These are phyloP conservation scores for Lodderomyces parapsilosis DNA, from an alignment of 1,139 yeast genomes.

Conservation along the genomic window DNA sequence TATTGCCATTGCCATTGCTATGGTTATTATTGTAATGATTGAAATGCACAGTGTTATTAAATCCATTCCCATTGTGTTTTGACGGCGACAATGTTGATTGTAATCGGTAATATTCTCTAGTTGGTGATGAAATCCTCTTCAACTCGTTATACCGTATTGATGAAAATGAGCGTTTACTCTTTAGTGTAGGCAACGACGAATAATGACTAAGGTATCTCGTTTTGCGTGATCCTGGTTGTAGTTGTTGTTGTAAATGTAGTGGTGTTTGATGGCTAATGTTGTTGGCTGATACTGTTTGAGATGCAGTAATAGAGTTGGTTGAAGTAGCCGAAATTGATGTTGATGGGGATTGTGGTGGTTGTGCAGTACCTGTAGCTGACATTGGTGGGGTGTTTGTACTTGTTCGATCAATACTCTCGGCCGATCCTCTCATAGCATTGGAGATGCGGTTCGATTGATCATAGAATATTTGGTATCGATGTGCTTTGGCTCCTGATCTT, in stretches of 20 bases:
- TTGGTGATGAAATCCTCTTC: constrained; percentile 9
- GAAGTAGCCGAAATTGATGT: constrained; percentile 1
- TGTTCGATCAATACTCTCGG: constrained; percentile 37
- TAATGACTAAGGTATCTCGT: constrained; percentile 33
- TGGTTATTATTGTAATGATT: background rate
- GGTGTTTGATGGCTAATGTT: background rate
- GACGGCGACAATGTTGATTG: constrained; percentile 3
- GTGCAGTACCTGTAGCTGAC: background rate
- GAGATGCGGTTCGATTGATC: constrained; percentile 47
- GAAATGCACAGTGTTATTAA: background rate
- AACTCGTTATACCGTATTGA: constrained; percentile 6
- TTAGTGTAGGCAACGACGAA: constrained; percentile 39
- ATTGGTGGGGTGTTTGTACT: constrained; percentile 21
- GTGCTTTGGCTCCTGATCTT: constrained; percentile 49
- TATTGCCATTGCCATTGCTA: background rate
- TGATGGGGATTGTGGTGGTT: constrained; percentile 1
- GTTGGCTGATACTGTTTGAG: background rate
- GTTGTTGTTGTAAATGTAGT: constrained; percentile 1
- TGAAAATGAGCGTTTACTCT: constrained; percentile 13
- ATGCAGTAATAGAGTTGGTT: background rate
- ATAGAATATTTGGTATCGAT: constrained; percentile 50
- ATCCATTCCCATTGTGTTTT: background rate
- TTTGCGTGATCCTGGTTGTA: background rate
- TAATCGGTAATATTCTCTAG: constrained; percentile 2
- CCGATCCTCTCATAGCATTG: constrained; percentile 38